Percentiles rank a stretch among this genome's conserved stretches.
Evolutionary conservation across 1,139 yeast species (phyloP).

Genomic region (Keqinozyma sinolaborantium): DNA sequence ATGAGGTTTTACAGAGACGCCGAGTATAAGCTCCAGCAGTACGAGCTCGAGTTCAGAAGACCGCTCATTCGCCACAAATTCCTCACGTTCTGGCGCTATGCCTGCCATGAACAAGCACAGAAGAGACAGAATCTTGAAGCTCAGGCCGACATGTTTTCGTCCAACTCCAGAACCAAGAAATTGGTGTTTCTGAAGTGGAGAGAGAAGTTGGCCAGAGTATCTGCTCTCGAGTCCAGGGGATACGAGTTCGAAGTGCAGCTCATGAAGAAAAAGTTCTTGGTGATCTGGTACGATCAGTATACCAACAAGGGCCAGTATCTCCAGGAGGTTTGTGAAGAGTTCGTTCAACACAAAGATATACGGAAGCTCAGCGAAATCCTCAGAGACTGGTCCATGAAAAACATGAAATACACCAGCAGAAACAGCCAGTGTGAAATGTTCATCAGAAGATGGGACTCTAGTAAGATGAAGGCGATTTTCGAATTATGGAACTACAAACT

Average conservation of each 20-base stretch:
- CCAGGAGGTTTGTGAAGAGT: constrained; percentile 26
- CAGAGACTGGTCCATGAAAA: constrained; percentile 39
- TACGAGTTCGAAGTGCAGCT: constrained; percentile 18
- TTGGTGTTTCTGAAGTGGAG: constrained; percentile 11
- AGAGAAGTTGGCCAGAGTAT: constrained; percentile 4
- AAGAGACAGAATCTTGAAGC: constrained; percentile 11
- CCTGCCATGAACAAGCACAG: constrained; percentile 13
- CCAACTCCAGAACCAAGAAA: constrained; percentile 6
- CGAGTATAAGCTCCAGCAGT: constrained; percentile 13
- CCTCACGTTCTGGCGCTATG: constrained; percentile 21
- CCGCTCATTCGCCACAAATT: constrained; percentile 10
- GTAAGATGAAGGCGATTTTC: constrained; percentile 26
- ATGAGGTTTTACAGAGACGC: constrained; percentile 13
- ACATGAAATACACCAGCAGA: constrained; percentile 28
- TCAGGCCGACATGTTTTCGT: constrained; percentile 11
- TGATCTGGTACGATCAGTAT: constrained; percentile 34
- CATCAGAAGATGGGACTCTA: constrained; percentile 28
- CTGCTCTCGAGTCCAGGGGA: constrained; percentile 11
- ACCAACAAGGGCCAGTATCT: constrained; percentile 19
- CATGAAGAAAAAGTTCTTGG: constrained; percentile 24
- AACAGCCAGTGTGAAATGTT: constrained; percentile 36
- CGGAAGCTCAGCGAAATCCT: constrained; percentile 20
- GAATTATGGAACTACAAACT: constrained; percentile 35
- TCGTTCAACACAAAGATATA: constrained; percentile 25
- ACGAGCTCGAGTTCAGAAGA: constrained; percentile 8